phyloP scores from a whole-genome alignment of 2,329 filamentous ascomycete genomes.

The Colletotrichum sp. region DNA sequence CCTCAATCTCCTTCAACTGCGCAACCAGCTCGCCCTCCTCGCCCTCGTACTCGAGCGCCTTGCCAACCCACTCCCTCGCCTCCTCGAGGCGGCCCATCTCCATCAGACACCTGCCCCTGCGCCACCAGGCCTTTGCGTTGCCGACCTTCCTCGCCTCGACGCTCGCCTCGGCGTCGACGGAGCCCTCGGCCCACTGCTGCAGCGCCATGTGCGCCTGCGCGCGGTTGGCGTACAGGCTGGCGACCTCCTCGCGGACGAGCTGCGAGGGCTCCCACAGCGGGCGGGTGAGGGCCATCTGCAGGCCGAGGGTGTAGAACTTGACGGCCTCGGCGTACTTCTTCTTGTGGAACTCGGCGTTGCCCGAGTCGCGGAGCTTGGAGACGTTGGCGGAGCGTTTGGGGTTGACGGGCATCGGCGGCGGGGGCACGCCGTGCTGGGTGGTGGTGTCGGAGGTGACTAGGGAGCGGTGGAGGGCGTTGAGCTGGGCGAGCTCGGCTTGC shows the following conservation, averaged over 20 bases:
- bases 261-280: constrained; percentile 88
- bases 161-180: constrained; percentile 86
- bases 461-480: constrained; percentile 80
- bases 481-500: constrained; percentile 68
- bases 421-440: constrained; percentile 70
- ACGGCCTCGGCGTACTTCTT: constrained; percentile 76
- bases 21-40: constrained; percentile 68
- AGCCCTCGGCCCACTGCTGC: constrained; percentile 82
- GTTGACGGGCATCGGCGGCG: constrained; percentile 88
- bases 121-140: constrained; percentile 96
- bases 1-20: constrained; percentile 67
- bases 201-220: constrained; percentile 89
- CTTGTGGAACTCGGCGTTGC: constrained; percentile 84
- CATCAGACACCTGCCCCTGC: constrained; percentile 79
- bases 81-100: constrained; percentile 92
- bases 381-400: constrained; percentile 89
- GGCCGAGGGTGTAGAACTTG: constrained; percentile 81
- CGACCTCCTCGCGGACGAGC: constrained; percentile 84
- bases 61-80: constrained; percentile 78
- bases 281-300: constrained; percentile 84
- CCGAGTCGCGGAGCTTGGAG: constrained; percentile 87
- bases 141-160: constrained; percentile 85
- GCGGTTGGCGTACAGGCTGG: constrained; percentile 81
- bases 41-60: constrained; percentile 83
- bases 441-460: constrained; percentile 66